Percentiles rank a stretch among this genome's conserved stretches.
Evolutionary conservation across 257 asterid genomes (phyloP).

Genomic region (Rhazya stricta): DNA sequence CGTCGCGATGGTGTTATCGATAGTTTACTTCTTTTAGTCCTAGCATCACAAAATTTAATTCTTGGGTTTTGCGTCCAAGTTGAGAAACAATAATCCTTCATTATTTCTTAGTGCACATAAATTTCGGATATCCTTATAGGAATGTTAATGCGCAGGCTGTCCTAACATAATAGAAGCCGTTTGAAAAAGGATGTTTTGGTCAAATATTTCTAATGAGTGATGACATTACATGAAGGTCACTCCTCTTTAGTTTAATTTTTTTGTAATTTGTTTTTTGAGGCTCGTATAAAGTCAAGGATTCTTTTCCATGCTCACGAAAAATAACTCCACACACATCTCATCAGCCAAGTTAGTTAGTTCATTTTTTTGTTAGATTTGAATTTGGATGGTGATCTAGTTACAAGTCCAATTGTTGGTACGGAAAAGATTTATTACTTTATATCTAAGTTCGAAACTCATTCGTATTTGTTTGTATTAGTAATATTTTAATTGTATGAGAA

Average conservation of each 20-base stretch:
- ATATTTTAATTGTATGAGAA: background rate
- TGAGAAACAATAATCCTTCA: background rate
- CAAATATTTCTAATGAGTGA: background rate
- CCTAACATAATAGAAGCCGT: slow-evolving; percentile 9
- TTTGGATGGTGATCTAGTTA: background rate
- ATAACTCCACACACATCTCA: background rate
- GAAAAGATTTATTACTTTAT: background rate
- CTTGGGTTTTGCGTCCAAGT: slow-evolving; percentile 8
- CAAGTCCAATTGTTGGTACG: background rate
- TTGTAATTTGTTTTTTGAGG: background rate
- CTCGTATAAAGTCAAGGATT: slow-evolving; percentile 9
- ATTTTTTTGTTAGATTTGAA: background rate
- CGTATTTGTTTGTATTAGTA: background rate
- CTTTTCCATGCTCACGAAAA: background rate
- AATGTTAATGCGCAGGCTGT: background rate
- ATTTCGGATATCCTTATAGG: no score
- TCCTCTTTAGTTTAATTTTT: background rate
- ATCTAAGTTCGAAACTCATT: background rate
- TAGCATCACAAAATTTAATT: slow-evolving; percentile 18
- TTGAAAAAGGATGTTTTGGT: slow-evolving; percentile 19
- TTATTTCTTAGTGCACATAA: no score
- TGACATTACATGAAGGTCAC: slow-evolving; percentile 6
- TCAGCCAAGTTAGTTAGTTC: background rate
- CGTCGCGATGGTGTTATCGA: background rate
- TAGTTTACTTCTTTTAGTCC: slow-evolving; percentile 26